phyloP scores from a whole-genome alignment of 495 filamentous ascomycete species.

The Penicillium ucsense region DNA sequence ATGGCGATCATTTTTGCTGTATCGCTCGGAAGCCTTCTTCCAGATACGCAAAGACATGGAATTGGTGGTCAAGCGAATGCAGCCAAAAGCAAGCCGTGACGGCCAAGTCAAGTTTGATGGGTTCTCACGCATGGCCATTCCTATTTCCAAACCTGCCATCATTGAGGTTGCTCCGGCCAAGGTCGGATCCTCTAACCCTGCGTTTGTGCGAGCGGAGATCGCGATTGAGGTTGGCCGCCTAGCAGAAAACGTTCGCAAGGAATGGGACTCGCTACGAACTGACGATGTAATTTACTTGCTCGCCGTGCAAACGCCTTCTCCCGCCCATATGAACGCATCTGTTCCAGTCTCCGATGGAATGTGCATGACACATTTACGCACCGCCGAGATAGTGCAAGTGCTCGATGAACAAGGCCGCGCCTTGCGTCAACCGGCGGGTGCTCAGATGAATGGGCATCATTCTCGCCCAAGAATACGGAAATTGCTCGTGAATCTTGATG shows the following conservation, averaged over 20 bases:
- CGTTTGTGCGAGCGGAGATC: slow-evolving; percentile 78
- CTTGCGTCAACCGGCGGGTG: slow-evolving; percentile 49
- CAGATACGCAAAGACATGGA: slow-evolving; percentile 89
- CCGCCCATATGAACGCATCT: slow-evolving; percentile 44
- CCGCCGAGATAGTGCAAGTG: slow-evolving; percentile 80
- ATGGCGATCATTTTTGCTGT: slow-evolving; percentile 82
- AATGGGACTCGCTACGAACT: slow-evolving; percentile 84
- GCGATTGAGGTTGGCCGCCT: slow-evolving; percentile 76
- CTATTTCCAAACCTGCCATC: slow-evolving; percentile 78
- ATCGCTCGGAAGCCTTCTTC: slow-evolving; percentile 88
- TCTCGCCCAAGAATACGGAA: slow-evolving; percentile 50
- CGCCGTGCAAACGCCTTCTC: slow-evolving; percentile 48
- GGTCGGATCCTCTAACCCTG: slow-evolving; percentile 80
- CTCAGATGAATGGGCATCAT: slow-evolving; percentile 42
- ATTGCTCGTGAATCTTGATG: slow-evolving; percentile 74
- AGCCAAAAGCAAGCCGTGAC: slow-evolving; percentile 53
- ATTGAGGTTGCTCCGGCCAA: slow-evolving; percentile 75
- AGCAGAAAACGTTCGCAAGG: slow-evolving; percentile 60
- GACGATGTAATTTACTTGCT: slow-evolving; percentile 89
- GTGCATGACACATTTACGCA: slow-evolving; percentile 62
- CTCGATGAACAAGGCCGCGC: slow-evolving; percentile 79
- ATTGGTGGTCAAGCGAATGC: slow-evolving; percentile 65
- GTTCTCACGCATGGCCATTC: slow-evolving; percentile 84
- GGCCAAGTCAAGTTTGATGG: slow-evolving; percentile 68
- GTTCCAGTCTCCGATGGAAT: slow-evolving; percentile 40